These are phyloP conservation scores for Nephromyces sp. DNA, from an alignment of 169 alveolate species.

Conservation along the genomic window DNA sequence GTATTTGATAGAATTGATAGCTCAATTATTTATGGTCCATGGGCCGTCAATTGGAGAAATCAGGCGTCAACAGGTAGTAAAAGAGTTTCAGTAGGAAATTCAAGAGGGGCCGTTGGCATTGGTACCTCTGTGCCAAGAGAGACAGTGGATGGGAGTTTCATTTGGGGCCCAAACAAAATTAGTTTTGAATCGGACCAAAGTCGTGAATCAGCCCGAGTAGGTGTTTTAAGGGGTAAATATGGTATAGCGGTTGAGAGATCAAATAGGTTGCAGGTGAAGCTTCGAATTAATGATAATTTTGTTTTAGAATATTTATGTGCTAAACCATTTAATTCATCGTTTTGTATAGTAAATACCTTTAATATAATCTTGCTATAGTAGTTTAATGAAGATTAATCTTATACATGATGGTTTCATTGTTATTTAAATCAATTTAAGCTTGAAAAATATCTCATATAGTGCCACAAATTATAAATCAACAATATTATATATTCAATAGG, in stretches of 20 bases:
- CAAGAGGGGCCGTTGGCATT: conserved; percentile 14
- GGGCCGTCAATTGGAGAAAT: conserved; percentile 22
- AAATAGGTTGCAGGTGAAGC: conserved; percentile 8
- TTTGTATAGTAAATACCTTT: not conserved
- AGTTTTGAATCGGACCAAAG: conserved; percentile 2
- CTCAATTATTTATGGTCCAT: conserved; percentile 15
- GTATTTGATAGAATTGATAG: not conserved
- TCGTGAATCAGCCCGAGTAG: conserved; percentile 3
- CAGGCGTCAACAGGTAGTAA: conserved; percentile 1
- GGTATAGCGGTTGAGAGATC: conserved; percentile 20
- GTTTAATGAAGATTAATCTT: not conserved
- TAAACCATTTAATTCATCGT: not conserved
- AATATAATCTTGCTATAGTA: not conserved
- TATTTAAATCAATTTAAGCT: not conserved
- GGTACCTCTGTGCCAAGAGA: conserved; percentile 12
- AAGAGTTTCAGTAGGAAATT: conserved; percentile 7
- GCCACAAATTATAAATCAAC: not conserved
- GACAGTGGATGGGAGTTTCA: not conserved
- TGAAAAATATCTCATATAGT: not conserved
- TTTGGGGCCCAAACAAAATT: conserved; percentile 8
- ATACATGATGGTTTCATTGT: not conserved
- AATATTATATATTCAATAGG: not conserved
- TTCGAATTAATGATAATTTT: not conserved
- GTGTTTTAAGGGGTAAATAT: conserved; percentile 11
- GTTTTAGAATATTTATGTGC: not conserved